A percentile compares a stretch with the other conserved stretches of the same genome.
These are phyloP conservation scores for Raphanus hybrid DNA, from an alignment of 441 rosid genomes.

Conservation along the genomic window DNA sequence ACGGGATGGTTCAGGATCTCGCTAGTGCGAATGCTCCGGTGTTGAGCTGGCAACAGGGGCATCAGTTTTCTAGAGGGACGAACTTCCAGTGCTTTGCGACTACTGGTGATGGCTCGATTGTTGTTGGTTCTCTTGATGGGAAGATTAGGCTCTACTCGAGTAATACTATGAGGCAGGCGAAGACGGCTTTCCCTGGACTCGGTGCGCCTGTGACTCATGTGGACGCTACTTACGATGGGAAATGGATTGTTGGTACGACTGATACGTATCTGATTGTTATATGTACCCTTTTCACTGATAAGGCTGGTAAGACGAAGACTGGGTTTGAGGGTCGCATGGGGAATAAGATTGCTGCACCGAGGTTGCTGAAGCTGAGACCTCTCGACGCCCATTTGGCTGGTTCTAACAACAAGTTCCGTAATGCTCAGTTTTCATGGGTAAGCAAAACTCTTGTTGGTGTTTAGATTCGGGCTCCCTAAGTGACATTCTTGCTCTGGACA, in stretches of 20 bases:
- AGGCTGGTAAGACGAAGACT: constrained; percentile 79
- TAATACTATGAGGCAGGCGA: constrained; percentile 93
- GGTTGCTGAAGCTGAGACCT: constrained; percentile 87
- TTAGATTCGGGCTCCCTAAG: background rate
- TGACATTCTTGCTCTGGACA: background rate
- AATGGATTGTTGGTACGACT: constrained; percentile 96
- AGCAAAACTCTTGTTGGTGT: constrained; percentile 31
- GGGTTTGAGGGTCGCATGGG: constrained; percentile 98
- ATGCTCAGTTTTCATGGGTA: constrained; percentile 98
- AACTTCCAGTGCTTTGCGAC: constrained; percentile 96
- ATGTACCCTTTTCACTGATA: constrained; percentile 83
- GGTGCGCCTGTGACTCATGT: constrained; percentile 94
- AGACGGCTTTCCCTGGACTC: constrained; percentile 96
- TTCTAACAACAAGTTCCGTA: constrained; percentile 72
- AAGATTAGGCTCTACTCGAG: constrained; percentile 84
- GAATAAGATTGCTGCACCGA: constrained; percentile 90
- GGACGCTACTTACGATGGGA: constrained; percentile 95
- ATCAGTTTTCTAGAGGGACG: constrained; percentile 94
- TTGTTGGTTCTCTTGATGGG: constrained; percentile 93
- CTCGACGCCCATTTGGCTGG: constrained; percentile 91
- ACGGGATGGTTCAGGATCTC: constrained; percentile 91
- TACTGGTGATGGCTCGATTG: constrained; percentile 95
- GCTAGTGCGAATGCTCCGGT: constrained; percentile 51
- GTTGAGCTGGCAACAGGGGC: constrained; percentile 57
- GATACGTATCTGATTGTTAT: constrained; percentile 65